Percentiles rank a stretch among this genome's conserved stretches.
Conservation (phyloP, 129 eudicot species). For the Scalesia atractyloides region DNA sequence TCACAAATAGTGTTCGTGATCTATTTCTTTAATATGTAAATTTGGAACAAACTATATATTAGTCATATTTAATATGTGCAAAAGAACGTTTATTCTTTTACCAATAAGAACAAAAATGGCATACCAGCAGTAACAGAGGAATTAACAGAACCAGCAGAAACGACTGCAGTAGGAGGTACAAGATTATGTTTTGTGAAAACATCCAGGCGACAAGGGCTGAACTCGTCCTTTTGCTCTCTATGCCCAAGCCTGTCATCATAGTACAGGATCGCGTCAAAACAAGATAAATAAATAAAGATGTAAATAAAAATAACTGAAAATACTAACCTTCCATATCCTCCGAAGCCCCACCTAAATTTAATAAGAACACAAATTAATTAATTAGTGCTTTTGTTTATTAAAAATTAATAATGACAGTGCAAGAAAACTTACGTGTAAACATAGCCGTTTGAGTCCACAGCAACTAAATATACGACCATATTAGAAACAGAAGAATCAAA, state of each 20-base stretch:
- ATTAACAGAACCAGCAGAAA: constrained; percentile 87
- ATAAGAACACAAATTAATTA: background rate
- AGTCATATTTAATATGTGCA: background rate
- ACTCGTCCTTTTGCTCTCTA: constrained; percentile 96
- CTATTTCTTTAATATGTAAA: background rate
- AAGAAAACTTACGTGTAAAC: constrained; percentile 90
- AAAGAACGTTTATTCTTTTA: background rate
- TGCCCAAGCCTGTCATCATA: constrained; percentile 74
- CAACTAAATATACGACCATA: constrained; percentile 54
- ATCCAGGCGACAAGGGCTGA: constrained; percentile 76
- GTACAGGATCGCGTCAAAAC: background rate
- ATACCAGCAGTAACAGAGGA: constrained; percentile 89
- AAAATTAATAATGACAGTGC: background rate
- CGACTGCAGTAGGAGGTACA: constrained; percentile 76
- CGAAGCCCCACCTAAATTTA: constrained; percentile 86
- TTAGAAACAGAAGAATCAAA: constrained; percentile 20
- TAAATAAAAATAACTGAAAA: background rate
- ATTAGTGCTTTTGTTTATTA: constrained; percentile 2
- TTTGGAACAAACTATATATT: background rate
- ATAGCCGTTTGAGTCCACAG: constrained; percentile 85
- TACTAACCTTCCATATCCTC: constrained; percentile 96
- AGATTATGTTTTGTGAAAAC: constrained; percentile 75
- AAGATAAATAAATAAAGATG: no score
- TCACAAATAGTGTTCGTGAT: background rate
- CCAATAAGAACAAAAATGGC: background rate